Percentiles rank a stretch among this genome's conserved stretches.
phyloP scores from a whole-genome alignment of 2,329 filamentous ascomycete species.

The Botrytis tulipae region DNA sequence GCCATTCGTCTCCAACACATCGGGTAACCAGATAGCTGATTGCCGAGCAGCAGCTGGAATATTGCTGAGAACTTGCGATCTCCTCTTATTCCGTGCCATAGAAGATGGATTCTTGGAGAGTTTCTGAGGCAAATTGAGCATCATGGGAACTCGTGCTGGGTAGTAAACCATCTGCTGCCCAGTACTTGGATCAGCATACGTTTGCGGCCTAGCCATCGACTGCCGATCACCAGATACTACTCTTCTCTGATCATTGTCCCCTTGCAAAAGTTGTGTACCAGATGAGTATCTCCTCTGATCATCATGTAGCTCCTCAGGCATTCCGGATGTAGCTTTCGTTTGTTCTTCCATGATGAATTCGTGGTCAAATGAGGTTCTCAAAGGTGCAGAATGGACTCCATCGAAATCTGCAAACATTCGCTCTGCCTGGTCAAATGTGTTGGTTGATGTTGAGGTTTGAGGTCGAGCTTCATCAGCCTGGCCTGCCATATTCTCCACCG shows the following conservation, averaged over 20 bases:
- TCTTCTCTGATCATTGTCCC: slow-evolving; percentile 21
- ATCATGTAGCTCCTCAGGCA: neutral
- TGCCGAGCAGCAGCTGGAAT: slow-evolving; percentile 51
- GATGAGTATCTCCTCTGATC: slow-evolving; percentile 18
- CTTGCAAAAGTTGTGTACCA: slow-evolving; percentile 23
- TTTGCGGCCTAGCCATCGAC: slow-evolving; percentile 47
- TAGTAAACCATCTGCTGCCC: slow-evolving; percentile 89
- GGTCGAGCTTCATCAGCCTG: slow-evolving; percentile 28
- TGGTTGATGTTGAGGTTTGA: slow-evolving; percentile 33
- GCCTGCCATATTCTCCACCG: slow-evolving; percentile 18
- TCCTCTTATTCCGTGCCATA: slow-evolving; percentile 63
- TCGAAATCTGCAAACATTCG: slow-evolving; percentile 78
- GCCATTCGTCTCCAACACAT: slow-evolving; percentile 36
- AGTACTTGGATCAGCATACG: slow-evolving; percentile 62
- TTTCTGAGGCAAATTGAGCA: slow-evolving; percentile 88
- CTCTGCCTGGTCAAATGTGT: slow-evolving; percentile 63
- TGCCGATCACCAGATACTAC: slow-evolving; percentile 22
- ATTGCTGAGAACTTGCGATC: slow-evolving; percentile 68
- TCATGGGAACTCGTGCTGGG: slow-evolving; percentile 87
- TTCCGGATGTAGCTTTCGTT: neutral
- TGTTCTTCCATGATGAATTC: slow-evolving; percentile 11
- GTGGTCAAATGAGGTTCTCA: slow-evolving; percentile 22
- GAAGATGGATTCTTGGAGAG: slow-evolving; percentile 71
- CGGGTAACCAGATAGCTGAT: slow-evolving; percentile 40
- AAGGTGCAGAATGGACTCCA: slow-evolving; percentile 63